Base-by-base conservation (phyloP, 163 green algal genomes). In the Volvox carteri region DNA sequence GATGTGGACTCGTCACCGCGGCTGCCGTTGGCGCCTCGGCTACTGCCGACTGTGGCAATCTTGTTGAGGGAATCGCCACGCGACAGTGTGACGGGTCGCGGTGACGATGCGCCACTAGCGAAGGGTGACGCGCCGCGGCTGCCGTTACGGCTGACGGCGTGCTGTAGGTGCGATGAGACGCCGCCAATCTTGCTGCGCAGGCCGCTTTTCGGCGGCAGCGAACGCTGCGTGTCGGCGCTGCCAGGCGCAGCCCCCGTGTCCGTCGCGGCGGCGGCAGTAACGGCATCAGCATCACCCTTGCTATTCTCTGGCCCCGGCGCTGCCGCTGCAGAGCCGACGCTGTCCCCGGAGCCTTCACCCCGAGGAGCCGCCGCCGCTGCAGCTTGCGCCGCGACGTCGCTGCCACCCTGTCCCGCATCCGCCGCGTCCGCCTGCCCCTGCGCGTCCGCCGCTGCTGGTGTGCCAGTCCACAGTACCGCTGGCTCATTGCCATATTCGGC, bases 111-210 rank as follows among this genome's bases (percentile, higher is more conserved):
- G 8, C 78, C 78, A 41, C 78, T 86, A 25, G 1, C 75, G 30
- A 28, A 25, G 1, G 39, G 19, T 33, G 79, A 76, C 23, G 60
- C 19, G 18, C 33, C 33, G 33, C 44, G 80, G 80, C 80, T 87
- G 44, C 44, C 33, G n/a, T 19, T 21, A 68, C 46, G 65, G 65
- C 65, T 70, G 25, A 0, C 11, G 60, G 60, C 54, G 9, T 30
- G 25, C 44, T 62, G 73, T 42, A 65, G 37, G 11, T 28, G 35
- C 52, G 75, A 6, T 16, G 75, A 52, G n/a, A 84, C 48, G 62
- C 79, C 79, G 42, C 39, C 62, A 44, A 86, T 86, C 62, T 86
- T 86, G 79, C n/a, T 54, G n/a, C 46, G n/a, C 2, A 86, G 60
- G 62, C 79, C 75, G 8, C 52, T 70, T 11, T 37, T 48, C 35